Conservation (phyloP, 768 basidiomycete species). For the Phlegmacium glaucopus region DNA sequence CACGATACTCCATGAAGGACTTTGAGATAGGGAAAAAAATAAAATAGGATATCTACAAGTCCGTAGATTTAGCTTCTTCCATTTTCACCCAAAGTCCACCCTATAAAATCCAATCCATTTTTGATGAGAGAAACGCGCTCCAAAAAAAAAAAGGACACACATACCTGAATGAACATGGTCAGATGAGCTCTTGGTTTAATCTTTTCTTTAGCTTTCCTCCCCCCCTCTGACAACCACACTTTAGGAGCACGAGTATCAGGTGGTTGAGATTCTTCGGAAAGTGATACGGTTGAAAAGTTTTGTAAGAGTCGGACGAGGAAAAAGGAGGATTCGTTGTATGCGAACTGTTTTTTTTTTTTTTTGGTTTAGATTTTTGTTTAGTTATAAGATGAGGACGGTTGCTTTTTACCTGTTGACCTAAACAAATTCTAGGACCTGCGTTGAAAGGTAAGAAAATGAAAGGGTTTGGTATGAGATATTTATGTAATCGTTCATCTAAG, state of each 20-base stretch:
- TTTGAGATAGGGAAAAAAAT: too few species aligned
- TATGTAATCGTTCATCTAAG: conserved; percentile 42
- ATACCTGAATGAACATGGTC: not conserved
- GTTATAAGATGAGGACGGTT: conserved; percentile 29
- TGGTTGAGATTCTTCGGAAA: not conserved
- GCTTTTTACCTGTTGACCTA: conserved; percentile 45
- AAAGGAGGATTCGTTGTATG: conserved; percentile 54
- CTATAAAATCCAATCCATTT: not conserved
- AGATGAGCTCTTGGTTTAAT: not conserved
- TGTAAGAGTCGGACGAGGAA: conserved; percentile 52
- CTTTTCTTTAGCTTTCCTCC: not conserved
- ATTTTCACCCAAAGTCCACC: not conserved
- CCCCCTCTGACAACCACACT: not conserved
- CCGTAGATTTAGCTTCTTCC: not conserved
- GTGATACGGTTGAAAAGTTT: conserved; percentile 27
- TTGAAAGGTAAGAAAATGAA: conserved; percentile 50
- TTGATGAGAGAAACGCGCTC: not conserved
- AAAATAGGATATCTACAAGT: not conserved
- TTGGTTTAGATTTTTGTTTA: conserved; percentile 34
- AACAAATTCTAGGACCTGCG: conserved; percentile 37
- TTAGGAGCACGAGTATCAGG: not conserved
- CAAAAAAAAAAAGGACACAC: not conserved
- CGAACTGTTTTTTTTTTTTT: conserved; percentile 35
- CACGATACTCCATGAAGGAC: too few species aligned
- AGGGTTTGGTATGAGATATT: conserved; percentile 42